Conservation (phyloP, 2,329 filamentous ascomycete genomes). For the Fusarium sarcochroum region DNA sequence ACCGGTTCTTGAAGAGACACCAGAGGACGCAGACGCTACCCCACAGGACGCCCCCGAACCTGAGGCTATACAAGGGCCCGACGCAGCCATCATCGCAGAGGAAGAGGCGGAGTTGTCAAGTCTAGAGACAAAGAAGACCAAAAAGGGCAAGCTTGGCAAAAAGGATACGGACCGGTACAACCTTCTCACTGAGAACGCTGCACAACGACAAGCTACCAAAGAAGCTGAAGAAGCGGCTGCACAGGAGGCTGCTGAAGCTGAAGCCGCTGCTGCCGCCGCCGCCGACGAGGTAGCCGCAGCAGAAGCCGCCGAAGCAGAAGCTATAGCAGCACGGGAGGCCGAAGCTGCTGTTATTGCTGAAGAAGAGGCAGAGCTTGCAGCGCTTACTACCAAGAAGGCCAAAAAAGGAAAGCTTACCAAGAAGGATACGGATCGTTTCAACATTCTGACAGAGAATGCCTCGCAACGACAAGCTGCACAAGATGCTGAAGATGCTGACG, state of each 20-base stretch:
- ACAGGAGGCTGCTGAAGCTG: conserved; percentile 40
- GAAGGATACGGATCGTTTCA: conserved; percentile 43
- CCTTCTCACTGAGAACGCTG: conserved; percentile 36
- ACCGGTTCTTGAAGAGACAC: conserved; percentile 13
- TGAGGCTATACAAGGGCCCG: conserved; percentile 28
- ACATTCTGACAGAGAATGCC: conserved; percentile 43
- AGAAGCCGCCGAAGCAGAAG: conserved; percentile 37
- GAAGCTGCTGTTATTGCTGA: conserved; percentile 33
- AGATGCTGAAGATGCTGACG: conserved; percentile 46
- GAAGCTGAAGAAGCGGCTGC: conserved; percentile 43
- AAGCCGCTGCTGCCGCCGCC: conserved; percentile 20
- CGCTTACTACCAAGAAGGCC: conserved; percentile 40
- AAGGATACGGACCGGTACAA: conserved; percentile 43
- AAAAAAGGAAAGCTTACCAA: conserved; percentile 44
- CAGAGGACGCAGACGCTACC: conserved; percentile 22
- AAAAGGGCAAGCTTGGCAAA: conserved; percentile 42
- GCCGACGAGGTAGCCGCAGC: conserved; percentile 31
- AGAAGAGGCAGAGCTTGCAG: conserved; percentile 43
- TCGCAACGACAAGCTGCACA: conserved; percentile 38
- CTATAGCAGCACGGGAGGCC: conserved; percentile 32
- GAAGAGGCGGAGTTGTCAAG: conserved; percentile 41
- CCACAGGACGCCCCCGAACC: conserved; percentile 25
- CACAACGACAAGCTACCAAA: conserved; percentile 32
- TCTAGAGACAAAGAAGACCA: conserved; percentile 42
- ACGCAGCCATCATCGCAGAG: conserved; percentile 34